Conservation (phyloP, 176 grass and related monocot species). For the Saccharum spontaneum region DNA sequence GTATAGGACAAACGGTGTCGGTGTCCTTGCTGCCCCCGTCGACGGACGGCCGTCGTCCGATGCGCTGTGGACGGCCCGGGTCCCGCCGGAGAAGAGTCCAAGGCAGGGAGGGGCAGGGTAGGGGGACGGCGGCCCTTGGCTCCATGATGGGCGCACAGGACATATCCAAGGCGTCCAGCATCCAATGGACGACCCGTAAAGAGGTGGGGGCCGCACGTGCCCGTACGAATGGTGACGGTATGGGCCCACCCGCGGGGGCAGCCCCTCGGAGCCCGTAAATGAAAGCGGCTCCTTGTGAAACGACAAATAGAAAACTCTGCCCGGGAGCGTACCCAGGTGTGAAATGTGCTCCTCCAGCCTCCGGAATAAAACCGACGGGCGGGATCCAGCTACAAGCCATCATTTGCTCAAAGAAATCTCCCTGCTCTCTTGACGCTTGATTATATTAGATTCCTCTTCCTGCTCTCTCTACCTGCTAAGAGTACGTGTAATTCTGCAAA, state of each 20-base stretch:
- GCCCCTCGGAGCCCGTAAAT: neutral
- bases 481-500: too few relatives aligned
- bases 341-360: conserved; percentile 7
- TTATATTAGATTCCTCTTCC: neutral
- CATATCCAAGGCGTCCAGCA: conserved; percentile 35
- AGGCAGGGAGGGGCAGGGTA: neutral
- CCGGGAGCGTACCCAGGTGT: conserved; percentile 1
- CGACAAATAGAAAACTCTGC: conserved; percentile 27
- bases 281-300: neutral
- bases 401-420: neutral
- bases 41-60: neutral
- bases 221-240: conserved; percentile 49
- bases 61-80: neutral
- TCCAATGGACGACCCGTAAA: conserved; percentile 35
- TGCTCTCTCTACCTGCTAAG: neutral
- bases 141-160: conserved; percentile 23
- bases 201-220: neutral
- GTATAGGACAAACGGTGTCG: neutral
- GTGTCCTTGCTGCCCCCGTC: neutral
- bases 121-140: neutral
- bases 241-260: neutral
- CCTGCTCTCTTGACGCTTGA: too few relatives aligned
- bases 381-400: neutral
- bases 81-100: neutral
- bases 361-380: neutral